Evolutionary conservation across 2,329 filamentous ascomycete species (phyloP).

Genomic region (Venturia effusa): DNA sequence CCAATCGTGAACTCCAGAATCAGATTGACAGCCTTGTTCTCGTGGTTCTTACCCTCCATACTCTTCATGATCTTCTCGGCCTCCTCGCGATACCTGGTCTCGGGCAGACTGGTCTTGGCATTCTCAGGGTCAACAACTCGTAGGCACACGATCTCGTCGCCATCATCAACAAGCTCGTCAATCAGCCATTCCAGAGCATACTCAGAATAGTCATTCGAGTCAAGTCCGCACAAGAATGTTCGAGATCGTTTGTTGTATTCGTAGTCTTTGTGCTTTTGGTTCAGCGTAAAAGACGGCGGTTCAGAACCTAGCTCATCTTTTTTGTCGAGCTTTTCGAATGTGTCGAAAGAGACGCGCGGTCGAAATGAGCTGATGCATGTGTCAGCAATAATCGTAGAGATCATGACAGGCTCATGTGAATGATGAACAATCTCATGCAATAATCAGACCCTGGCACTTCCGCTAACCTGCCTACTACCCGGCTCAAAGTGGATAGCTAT

Average conservation of each 20-base stretch:
- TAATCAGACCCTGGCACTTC: not conserved
- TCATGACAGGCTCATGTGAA: constrained; percentile 1
- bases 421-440: not conserved
- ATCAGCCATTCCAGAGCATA: constrained; percentile 88
- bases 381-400: not conserved
- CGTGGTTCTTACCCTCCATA: constrained; percentile 70
- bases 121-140: constrained; percentile 77
- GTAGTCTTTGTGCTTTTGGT: constrained; percentile 78
- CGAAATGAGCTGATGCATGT: constrained; percentile 6
- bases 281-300: constrained; percentile 61
- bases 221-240: constrained; percentile 83
- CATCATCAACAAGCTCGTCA: constrained; percentile 84
- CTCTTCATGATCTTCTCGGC: constrained; percentile 63
- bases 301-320: constrained; percentile 49
- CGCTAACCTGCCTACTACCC: not conserved
- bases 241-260: constrained; percentile 68
- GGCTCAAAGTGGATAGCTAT: not conserved
- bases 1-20: constrained; percentile 81
- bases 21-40: constrained; percentile 74
- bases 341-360: constrained; percentile 58
- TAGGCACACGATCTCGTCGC: constrained; percentile 85
- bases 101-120: constrained; percentile 53
- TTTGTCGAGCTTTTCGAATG: constrained; percentile 48
- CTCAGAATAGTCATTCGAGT: constrained; percentile 85
- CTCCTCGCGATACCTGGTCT: constrained; percentile 63